Percentiles rank a stretch among this genome's conserved stretches.
phyloP scores from a whole-genome alignment of 306 rosid genomes.

The Canavalia gladiata region DNA sequence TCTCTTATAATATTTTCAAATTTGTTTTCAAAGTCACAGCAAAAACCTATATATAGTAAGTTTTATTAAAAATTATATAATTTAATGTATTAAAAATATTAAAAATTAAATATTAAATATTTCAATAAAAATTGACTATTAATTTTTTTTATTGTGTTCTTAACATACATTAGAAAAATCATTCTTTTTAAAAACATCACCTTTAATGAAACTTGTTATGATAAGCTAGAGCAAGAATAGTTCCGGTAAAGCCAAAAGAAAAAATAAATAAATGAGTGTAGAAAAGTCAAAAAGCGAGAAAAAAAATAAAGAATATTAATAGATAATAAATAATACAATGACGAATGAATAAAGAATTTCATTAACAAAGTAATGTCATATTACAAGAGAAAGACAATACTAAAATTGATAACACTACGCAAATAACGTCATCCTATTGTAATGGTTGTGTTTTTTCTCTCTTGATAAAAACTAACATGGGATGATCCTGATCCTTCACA shows the following conservation, averaged over 20 bases:
- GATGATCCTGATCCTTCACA: not conserved
- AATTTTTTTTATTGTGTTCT: no score
- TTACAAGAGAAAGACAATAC: not conserved
- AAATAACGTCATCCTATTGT: not conserved
- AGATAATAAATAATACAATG: not conserved
- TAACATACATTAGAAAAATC: no score
- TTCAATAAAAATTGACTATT: no score
- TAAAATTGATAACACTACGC: not conserved
- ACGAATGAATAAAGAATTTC: slow-evolving; percentile 33
- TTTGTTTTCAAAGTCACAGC: no score
- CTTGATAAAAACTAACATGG: not conserved
- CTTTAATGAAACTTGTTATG: not conserved
- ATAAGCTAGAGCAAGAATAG: not conserved
- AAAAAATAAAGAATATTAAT: not conserved
- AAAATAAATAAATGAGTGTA: not conserved
- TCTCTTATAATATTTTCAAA: no score
- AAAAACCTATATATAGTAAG: no score
- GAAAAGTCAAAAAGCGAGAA: not conserved
- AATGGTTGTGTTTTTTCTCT: not conserved
- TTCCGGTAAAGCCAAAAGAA: not conserved
- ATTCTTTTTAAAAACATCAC: no score
- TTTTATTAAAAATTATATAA: no score
- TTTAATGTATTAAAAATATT: no score
- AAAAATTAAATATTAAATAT: no score
- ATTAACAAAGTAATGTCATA: not conserved